These are phyloP conservation scores for Wallacemonas sp. DNA, from an alignment of 208 protist genomes.

Conservation along the genomic window DNA sequence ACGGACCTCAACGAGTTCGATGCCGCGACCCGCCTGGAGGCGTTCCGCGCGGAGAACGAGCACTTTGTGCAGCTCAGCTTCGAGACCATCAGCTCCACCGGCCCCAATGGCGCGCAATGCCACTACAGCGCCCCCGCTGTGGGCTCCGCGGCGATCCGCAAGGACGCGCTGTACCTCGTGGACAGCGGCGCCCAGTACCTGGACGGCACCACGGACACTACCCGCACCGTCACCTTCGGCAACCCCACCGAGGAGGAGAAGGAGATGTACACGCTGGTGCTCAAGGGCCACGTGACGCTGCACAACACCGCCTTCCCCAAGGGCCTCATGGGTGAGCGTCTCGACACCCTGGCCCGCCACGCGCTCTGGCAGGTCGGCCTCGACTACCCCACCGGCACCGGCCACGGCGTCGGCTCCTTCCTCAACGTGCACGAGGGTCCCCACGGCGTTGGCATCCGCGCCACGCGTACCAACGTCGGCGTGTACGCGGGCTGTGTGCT, in stretches of 20 bases:
- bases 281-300: slow-evolving; percentile 95
- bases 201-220: slow-evolving; percentile 97
- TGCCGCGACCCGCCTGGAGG: slow-evolving; percentile 74
- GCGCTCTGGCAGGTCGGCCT: slow-evolving; percentile 93
- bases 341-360: slow-evolving; percentile 92
- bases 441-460: slow-evolving; percentile 67
- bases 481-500: slow-evolving; percentile 71
- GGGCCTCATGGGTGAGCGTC: slow-evolving; percentile 67
- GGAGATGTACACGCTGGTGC: slow-evolving; percentile 94
- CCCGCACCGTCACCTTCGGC: slow-evolving; percentile 94
- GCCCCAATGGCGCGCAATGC: slow-evolving; percentile 94
- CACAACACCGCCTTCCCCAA: slow-evolving; percentile 86
- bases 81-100: slow-evolving; percentile 89
- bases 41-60: slow-evolving; percentile 68
- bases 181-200: slow-evolving; percentile 96
- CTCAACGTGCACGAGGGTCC: slow-evolving; percentile 97
- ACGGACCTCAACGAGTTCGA: slow-evolving; percentile 86
- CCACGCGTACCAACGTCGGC: slow-evolving; percentile 47
- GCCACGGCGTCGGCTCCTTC: slow-evolving; percentile 97
- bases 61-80: slow-evolving; percentile 94
- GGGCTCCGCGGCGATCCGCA: slow-evolving; percentile 61
- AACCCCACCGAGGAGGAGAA: slow-evolving; percentile 62
- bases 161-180: slow-evolving; percentile 91
- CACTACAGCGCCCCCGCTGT: slow-evolving; percentile 90
- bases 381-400: slow-evolving; percentile 96